Conservation (phyloP, 2,329 filamentous ascomycete species). For the Monilinia fructicola region DNA sequence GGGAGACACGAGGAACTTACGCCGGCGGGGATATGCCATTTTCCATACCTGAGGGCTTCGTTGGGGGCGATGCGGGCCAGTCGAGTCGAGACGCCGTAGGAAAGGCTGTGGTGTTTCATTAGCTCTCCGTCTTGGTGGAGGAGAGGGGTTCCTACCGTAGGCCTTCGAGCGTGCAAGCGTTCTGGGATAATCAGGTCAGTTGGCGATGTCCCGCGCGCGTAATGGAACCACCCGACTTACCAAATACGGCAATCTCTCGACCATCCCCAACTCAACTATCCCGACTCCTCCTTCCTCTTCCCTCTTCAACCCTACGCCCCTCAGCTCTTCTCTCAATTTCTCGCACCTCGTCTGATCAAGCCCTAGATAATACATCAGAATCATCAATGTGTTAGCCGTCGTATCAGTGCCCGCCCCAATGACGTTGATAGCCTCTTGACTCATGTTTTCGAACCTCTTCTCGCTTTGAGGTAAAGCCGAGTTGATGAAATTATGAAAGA, state of each 20-base stretch:
- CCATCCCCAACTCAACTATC: constrained; percentile 24
- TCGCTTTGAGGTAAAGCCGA: constrained; percentile 29
- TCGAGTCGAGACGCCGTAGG: constrained; percentile 26
- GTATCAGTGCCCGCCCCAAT: constrained; percentile 33
- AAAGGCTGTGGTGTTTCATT: constrained; percentile 18
- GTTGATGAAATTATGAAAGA: constrained; percentile 31
- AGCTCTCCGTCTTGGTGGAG: rapidly evolving
- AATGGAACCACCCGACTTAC: neutral
- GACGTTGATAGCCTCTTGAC: constrained; percentile 31
- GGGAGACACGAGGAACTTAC: constrained; percentile 16
- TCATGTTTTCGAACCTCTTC: constrained; percentile 27
- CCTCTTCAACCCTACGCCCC: constrained; percentile 4
- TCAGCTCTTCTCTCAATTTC: constrained; percentile 30
- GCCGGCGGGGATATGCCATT: constrained; percentile 28
- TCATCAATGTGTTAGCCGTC: constrained; percentile 26
- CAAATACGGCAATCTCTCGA: constrained; percentile 29
- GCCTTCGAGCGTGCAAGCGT: constrained; percentile 7
- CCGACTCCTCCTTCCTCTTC: neutral
- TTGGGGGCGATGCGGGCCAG: constrained; percentile 26
- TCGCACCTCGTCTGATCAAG: constrained; percentile 16
- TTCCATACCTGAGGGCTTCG: constrained; percentile 23
- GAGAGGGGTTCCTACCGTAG: neutral
- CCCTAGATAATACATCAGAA: constrained; percentile 29
- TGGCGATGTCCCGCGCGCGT: neutral
- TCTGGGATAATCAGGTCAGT: neutral